Percentiles rank a stretch among this genome's conserved stretches.
phyloP scores from a whole-genome alignment of 2,329 filamentous ascomycete species.

The Neonectria faginata region DNA sequence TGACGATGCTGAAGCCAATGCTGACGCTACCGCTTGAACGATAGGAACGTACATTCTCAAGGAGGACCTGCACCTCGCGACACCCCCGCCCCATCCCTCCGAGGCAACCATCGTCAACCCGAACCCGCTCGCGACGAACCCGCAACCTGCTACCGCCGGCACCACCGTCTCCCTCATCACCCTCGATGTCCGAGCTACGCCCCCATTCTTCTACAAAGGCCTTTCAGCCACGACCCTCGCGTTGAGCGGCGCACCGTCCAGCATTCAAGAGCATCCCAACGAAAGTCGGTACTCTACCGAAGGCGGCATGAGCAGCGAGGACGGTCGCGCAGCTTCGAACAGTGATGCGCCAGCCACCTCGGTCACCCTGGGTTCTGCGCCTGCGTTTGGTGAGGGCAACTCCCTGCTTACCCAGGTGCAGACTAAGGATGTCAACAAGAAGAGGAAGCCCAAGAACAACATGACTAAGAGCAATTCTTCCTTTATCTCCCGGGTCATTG shows the following conservation, averaged over 20 bases:
- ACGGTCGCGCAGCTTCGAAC: constrained; percentile 63
- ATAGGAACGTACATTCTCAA: constrained; percentile 88
- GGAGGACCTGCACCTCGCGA: constrained; percentile 92
- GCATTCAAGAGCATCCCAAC: constrained; percentile 71
- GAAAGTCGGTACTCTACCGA: constrained; percentile 72
- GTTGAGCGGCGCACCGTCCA: constrained; percentile 57
- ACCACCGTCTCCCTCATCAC: constrained; percentile 85
- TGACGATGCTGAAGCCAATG: constrained; percentile 31
- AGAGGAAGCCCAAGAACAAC: constrained; percentile 96
- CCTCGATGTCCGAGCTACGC: constrained; percentile 70
- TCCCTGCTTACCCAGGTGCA: constrained; percentile 72
- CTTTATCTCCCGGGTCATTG: constrained; percentile 96
- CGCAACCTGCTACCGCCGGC: constrained; percentile 84
- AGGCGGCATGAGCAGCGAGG: constrained; percentile 68
- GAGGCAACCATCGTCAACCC: constrained; percentile 88
- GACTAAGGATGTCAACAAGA: constrained; percentile 81
- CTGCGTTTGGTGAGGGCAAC: constrained; percentile 89
- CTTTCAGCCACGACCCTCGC: constrained; percentile 63
- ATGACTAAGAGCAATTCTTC: constrained; percentile 99
- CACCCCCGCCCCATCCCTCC: constrained; percentile 93
- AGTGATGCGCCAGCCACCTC: constrained; percentile 61
- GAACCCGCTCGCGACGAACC: constrained; percentile 89
- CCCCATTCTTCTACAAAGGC: constrained; percentile 67
- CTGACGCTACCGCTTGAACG: constrained; percentile 37
- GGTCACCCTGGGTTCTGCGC: constrained; percentile 60